A percentile compares a stretch with the other conserved stretches of the same genome.
These are phyloP conservation scores for Suhomyces emberorum DNA, from an alignment of 805 yeast species.

Conservation along the genomic window DNA sequence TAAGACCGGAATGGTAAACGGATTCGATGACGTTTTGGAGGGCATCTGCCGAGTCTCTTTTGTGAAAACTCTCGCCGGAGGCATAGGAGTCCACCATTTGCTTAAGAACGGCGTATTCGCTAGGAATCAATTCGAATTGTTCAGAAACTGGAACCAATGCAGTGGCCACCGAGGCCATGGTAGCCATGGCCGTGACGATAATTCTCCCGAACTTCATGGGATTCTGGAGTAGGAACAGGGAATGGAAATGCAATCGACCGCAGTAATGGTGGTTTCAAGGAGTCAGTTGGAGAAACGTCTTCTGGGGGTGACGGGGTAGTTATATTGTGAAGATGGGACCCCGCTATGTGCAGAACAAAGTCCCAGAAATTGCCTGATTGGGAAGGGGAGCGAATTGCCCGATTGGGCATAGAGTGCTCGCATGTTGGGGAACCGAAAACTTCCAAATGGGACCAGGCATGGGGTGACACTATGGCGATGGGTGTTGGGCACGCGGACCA, in stretches of 20 bases:
- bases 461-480: too few relatives aligned
- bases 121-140: constrained; percentile 4
- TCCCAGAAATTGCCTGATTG: not conserved
- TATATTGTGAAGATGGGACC: not conserved
- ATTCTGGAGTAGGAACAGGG: not conserved
- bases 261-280: not conserved
- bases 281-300: not conserved
- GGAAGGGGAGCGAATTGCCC: not conserved
- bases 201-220: not conserved
- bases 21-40: constrained; percentile 6
- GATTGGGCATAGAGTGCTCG: not conserved
- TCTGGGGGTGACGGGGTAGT: not conserved
- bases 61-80: not conserved
- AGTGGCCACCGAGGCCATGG: not conserved
- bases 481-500: too few relatives aligned
- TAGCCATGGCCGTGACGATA: not conserved
- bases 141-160: constrained; percentile 2
- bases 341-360: not conserved
- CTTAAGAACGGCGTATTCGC: constrained; percentile 2
- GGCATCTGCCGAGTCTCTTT: constrained; percentile 1
- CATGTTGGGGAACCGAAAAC: too few relatives aligned
- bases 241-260: too few relatives aligned
- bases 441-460: too few relatives aligned
- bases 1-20: constrained; percentile 25
- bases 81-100: constrained; percentile 1